Conservation (phyloP, 1,139 yeast genomes). For the Suhomyces maxii region DNA sequence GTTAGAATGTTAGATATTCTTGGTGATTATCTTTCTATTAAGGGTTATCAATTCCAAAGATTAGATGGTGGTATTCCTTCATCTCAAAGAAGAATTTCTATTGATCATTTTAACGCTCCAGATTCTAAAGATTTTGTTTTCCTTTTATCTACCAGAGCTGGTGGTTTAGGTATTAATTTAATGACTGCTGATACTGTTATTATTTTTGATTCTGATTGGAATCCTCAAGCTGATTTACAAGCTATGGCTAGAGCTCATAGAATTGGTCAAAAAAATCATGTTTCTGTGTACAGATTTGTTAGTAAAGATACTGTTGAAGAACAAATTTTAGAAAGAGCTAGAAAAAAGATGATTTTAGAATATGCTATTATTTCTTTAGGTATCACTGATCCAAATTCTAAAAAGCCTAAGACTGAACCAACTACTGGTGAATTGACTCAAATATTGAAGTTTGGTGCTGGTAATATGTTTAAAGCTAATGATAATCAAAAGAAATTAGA, state of each 20-base stretch:
- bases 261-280: slow-evolving; percentile 97
- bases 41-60: slow-evolving; percentile 90
- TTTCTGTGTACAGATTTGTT: slow-evolving; percentile 93
- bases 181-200: slow-evolving; percentile 99
- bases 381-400: slow-evolving; percentile 69
- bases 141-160: slow-evolving; percentile 91
- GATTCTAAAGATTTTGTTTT: slow-evolving; percentile 92
- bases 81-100: slow-evolving; percentile 87
- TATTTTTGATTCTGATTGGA: slow-evolving; percentile 98
- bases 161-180: slow-evolving; percentile 95
- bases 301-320: slow-evolving; percentile 98
- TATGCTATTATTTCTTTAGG: slow-evolving; percentile 97
- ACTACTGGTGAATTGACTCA: slow-evolving; percentile 83
- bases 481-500: slow-evolving; percentile 95
- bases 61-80: slow-evolving; percentile 97
- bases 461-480: slow-evolving; percentile 91
- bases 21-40: slow-evolving; percentile 87
- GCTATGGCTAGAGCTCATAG: slow-evolving; percentile 99
- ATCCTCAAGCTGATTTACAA: slow-evolving; percentile 96
- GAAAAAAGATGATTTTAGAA: slow-evolving; percentile 96
- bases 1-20: slow-evolving; percentile 92
- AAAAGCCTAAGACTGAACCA: slow-evolving; percentile 62
- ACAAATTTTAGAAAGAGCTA: slow-evolving; percentile 92
- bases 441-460: slow-evolving; percentile 96
- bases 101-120: slow-evolving; percentile 95